A percentile compares a stretch with the other conserved stretches of the same genome.
Conservation (phyloP, 805 yeast genomes). For the Cyberlindnera mississippiensis region DNA sequence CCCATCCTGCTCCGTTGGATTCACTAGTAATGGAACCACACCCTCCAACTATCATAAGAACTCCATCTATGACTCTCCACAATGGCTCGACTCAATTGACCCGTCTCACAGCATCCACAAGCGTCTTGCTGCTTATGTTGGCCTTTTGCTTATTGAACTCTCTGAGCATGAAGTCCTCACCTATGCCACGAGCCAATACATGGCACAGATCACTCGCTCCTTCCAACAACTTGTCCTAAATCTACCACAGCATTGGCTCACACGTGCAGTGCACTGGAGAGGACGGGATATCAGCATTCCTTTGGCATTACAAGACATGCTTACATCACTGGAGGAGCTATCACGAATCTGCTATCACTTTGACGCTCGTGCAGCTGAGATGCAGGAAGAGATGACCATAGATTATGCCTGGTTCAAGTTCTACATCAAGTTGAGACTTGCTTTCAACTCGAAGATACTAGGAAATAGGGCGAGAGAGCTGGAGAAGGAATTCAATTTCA, state of each 20-base stretch:
- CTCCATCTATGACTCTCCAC: constrained; percentile 54
- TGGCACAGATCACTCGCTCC: constrained; percentile 37
- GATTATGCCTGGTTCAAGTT: constrained; percentile 81
- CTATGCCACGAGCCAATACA: constrained; percentile 44
- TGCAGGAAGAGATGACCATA: constrained; percentile 47
- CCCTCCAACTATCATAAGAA: constrained; percentile 29
- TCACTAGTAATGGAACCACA: constrained; percentile 11
- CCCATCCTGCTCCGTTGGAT: constrained; percentile 54
- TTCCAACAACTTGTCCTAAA: constrained; percentile 28
- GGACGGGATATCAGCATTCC: constrained; percentile 4
- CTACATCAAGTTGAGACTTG: constrained; percentile 54
- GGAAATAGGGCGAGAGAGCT: constrained; percentile 38
- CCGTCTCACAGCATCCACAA: constrained; percentile 51
- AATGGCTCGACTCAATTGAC: constrained; percentile 55
- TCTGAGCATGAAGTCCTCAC: constrained; percentile 55
- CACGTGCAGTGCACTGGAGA: constrained; percentile 6
- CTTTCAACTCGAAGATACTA: constrained; percentile 50
- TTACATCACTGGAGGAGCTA: constrained; percentile 7
- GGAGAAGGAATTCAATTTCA: constrained; percentile 31
- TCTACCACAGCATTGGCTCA: constrained; percentile 32
- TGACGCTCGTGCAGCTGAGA: constrained; percentile 43
- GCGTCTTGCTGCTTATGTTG: constrained; percentile 54
- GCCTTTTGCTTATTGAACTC: constrained; percentile 49
- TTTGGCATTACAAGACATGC: constrained; percentile 10
- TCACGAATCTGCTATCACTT: constrained; percentile 27